Evolutionary conservation across 75 land plant species (phyloP).

Genomic region (Pseudotsuga menziesii): DNA sequence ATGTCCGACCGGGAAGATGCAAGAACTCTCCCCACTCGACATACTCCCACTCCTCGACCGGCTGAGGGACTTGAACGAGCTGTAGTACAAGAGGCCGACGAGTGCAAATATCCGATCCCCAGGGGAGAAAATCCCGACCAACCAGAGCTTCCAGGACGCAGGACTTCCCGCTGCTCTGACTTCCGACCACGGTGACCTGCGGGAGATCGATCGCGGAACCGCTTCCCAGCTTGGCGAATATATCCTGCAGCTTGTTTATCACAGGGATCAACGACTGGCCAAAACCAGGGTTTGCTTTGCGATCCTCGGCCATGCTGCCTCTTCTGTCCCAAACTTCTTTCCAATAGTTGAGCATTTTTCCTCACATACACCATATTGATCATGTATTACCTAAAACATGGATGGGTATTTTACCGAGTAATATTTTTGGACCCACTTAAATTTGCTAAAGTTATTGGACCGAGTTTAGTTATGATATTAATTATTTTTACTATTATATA

Average conservation of each 20-base stretch:
- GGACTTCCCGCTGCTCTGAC: slow-evolving; percentile 95
- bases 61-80: slow-evolving; percentile 44
- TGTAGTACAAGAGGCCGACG: slow-evolving; percentile 83
- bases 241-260: slow-evolving; percentile 87
- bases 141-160: slow-evolving; percentile 91
- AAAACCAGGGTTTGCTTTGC: slow-evolving; percentile 2
- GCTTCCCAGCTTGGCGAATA: slow-evolving; percentile 74
- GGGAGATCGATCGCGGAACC: slow-evolving; percentile 71
- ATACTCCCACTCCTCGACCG: slow-evolving; percentile 30
- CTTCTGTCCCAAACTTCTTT: too few species aligned
- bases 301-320: neutral
- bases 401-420: too few species aligned
- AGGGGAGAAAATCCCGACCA: slow-evolving; percentile 74
- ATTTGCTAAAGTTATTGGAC: too few species aligned
- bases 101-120: slow-evolving; percentile 78
- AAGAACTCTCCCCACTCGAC: slow-evolving; percentile 80
- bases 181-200: slow-evolving; percentile 86
- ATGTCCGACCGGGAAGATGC: slow-evolving; percentile 61
- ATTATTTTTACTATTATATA: too few species aligned
- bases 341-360: too few species aligned
- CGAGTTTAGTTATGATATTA: too few species aligned
- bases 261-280: slow-evolving; percentile 77
- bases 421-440: too few species aligned
- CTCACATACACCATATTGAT: too few species aligned
- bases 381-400: too few species aligned